A percentile compares a stretch with the other conserved stretches of the same genome.
phyloP scores from a whole-genome alignment of 805 yeast species.

The Lipomyces mesembrius region DNA sequence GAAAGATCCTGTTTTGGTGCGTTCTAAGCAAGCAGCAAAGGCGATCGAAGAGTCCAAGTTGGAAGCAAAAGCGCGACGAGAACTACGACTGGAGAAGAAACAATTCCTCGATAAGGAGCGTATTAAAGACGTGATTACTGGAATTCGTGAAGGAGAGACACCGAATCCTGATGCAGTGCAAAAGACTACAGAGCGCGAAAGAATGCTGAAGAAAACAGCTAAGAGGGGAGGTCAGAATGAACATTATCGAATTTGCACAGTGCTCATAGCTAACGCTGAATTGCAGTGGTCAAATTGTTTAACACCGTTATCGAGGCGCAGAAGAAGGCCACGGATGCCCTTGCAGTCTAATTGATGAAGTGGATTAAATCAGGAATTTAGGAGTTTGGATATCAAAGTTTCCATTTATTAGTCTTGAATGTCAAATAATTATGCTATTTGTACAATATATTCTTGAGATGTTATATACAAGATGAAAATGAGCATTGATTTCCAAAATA shows the following conservation, averaged over 20 bases:
- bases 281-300: conserved; percentile 64
- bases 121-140: conserved; percentile 59
- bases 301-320: conserved; percentile 85
- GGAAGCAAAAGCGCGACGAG: conserved; percentile 80
- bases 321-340: conserved; percentile 32
- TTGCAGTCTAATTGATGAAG: conserved; percentile 14
- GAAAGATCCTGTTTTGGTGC: conserved; percentile 85
- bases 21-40: conserved; percentile 63
- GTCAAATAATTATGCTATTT: background rate
- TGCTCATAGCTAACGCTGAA: conserved; percentile 7
- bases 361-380: background rate
- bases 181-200: conserved; percentile 66
- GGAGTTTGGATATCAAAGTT: background rate
- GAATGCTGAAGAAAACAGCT: conserved; percentile 73
- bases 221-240: conserved; percentile 66
- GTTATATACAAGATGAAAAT: background rate
- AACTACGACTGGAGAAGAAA: conserved; percentile 72
- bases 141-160: conserved; percentile 23
- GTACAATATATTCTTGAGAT: background rate
- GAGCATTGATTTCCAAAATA: background rate
- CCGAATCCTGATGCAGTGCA: conserved; percentile 65
- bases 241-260: background rate
- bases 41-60: conserved; percentile 79
- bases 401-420: background rate
- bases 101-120: conserved; percentile 68